These are phyloP conservation scores for Geotrichum macrosporum DNA, from an alignment of 1,139 yeast species.

Conservation along the genomic window DNA sequence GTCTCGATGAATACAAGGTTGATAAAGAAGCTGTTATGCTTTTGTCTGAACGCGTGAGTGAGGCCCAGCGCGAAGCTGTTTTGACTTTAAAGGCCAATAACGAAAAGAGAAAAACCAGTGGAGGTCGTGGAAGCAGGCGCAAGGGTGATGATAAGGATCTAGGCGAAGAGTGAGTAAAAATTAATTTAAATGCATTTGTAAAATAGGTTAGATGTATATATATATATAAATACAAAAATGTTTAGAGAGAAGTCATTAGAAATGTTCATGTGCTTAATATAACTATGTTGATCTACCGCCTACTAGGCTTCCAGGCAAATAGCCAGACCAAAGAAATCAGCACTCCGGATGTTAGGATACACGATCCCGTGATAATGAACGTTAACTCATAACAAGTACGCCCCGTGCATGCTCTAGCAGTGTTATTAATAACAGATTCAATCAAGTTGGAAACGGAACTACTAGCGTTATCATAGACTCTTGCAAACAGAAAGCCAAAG, in stretches of 20 bases:
- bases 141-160: constrained; percentile 17
- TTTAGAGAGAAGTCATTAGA: neutral
- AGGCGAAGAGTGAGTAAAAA: constrained; percentile 17
- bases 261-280: too few relatives aligned
- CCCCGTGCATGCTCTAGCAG: constrained; percentile 28
- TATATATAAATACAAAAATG: neutral
- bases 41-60: constrained; percentile 81
- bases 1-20: constrained; percentile 76
- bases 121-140: constrained; percentile 16
- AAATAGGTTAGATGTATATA: neutral
- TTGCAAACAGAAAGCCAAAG: constrained; percentile 70
- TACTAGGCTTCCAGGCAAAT: constrained; percentile 19
- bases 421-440: constrained; percentile 19
- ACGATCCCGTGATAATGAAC: constrained; percentile 12
- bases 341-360: constrained; percentile 2
- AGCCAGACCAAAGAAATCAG: constrained; percentile 13
- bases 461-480: constrained; percentile 47
- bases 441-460: constrained; percentile 12
- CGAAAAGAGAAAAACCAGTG: constrained; percentile 15
- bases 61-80: constrained; percentile 87
- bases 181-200: constrained; percentile 7
- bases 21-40: constrained; percentile 74
- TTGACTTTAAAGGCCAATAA: constrained; percentile 72
- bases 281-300: too few relatives aligned
- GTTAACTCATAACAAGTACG: constrained; percentile 29